These are phyloP conservation scores for Phytophthora foliorum DNA, from an alignment of 352 stramenopile species.

Conservation along the genomic window DNA sequence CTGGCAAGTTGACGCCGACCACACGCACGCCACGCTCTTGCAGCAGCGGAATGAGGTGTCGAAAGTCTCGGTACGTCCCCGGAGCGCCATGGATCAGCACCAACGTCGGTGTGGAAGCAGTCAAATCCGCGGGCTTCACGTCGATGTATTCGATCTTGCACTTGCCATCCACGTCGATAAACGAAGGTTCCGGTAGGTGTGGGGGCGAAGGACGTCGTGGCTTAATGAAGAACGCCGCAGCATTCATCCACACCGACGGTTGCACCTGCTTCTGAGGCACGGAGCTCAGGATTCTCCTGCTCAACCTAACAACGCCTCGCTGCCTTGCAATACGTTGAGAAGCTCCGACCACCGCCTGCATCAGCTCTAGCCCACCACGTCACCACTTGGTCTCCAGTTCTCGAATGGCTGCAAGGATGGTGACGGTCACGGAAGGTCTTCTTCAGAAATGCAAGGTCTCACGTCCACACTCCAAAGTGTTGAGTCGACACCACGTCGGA, in stretches of 20 bases:
- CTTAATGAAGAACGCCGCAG: conserved; percentile 16
- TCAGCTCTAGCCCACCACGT: conserved; percentile 4
- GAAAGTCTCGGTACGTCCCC: conserved; percentile 73
- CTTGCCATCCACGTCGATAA: conserved; percentile 47
- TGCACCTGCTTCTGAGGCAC: background rate
- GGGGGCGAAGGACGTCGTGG: conserved; percentile 18
- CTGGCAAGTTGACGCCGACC: conserved; percentile 68
- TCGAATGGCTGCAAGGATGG: conserved; percentile 15
- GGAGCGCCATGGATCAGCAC: conserved; percentile 73
- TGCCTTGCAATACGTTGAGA: conserved; percentile 12
- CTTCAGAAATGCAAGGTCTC: conserved; percentile 14
- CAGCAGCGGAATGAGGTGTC: conserved; percentile 67
- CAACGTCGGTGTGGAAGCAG: conserved; percentile 43
- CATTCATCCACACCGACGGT: background rate
- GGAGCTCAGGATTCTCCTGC: background rate
- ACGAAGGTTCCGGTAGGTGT: conserved; percentile 37
- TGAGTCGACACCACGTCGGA: conserved; percentile 31
- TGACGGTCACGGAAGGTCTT: conserved; percentile 3
- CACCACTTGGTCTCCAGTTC: conserved; percentile 14
- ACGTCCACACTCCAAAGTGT: conserved; percentile 28
- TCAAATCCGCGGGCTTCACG: conserved; percentile 19
- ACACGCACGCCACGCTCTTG: conserved; percentile 53
- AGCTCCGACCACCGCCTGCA: conserved; percentile 17
- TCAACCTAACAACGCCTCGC: background rate
- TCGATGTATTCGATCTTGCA: conserved; percentile 63